phyloP scores from a whole-genome alignment of 2,329 filamentous ascomycete genomes.

The Botryotinia convoluta region DNA sequence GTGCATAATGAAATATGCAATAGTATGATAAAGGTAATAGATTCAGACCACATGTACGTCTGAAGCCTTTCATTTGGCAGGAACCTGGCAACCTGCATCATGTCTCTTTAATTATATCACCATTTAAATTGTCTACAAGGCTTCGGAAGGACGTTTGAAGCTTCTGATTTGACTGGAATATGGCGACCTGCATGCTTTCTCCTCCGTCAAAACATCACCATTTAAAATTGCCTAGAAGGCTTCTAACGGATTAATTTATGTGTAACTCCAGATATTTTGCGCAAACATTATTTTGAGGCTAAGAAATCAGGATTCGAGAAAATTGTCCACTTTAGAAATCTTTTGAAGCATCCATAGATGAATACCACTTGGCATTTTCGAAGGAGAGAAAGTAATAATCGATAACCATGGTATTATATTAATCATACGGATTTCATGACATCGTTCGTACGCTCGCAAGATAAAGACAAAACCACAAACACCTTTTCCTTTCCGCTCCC shows the following conservation, averaged over 20 bases:
- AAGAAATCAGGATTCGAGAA: neutral
- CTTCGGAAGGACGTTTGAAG: neutral
- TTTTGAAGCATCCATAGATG: neutral
- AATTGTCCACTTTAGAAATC: neutral
- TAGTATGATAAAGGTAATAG: neutral
- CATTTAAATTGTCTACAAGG: neutral
- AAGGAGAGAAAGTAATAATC: neutral
- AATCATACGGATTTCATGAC: constrained; percentile 17
- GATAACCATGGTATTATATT: constrained; percentile 18
- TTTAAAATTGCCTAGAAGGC: neutral
- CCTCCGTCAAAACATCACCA: neutral
- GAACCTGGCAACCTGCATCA: neutral
- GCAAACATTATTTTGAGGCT: neutral
- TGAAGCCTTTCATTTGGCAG: neutral
- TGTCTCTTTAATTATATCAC: neutral
- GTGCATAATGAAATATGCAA: neutral
- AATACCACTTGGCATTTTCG: neutral
- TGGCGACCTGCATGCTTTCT: neutral
- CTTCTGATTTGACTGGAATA: neutral
- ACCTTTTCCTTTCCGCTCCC: constrained; percentile 17
- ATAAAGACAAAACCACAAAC: constrained; percentile 4
- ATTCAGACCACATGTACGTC: neutral
- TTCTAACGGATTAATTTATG: neutral
- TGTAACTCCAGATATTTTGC: neutral
- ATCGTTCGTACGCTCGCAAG: constrained; percentile 10